Conservation (phyloP, 768 basidiomycete genomes). For the Lactarius hatsudake region DNA sequence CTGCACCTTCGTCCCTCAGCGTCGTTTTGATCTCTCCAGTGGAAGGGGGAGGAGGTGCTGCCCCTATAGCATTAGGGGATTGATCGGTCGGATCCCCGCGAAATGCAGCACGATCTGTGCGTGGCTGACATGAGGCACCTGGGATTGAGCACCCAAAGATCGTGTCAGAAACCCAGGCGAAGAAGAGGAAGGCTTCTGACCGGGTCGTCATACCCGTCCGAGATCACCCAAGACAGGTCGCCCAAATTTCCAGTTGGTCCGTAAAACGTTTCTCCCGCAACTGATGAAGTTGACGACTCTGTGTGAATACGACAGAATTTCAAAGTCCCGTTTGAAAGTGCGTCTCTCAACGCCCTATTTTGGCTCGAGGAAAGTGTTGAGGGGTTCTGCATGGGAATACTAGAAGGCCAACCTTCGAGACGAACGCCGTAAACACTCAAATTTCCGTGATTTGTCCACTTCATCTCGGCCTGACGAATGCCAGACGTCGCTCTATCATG, state of each 20-base stretch:
- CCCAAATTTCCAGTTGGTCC: slow-evolving; percentile 3
- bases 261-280: background rate
- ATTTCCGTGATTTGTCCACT: slow-evolving; percentile 65
- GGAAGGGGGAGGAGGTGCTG: background rate
- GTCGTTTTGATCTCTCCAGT: background rate
- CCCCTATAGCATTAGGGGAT: slow-evolving; percentile 12
- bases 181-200: slow-evolving; percentile 19
- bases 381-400: slow-evolving; percentile 59
- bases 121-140: slow-evolving; percentile 13
- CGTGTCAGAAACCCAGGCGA: slow-evolving; percentile 6
- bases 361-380: slow-evolving; percentile 54
- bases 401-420: slow-evolving; percentile 61
- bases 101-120: background rate
- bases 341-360: slow-evolving; percentile 52
- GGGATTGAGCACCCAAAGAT: background rate
- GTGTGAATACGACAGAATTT: slow-evolving; percentile 36
- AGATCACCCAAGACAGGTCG: slow-evolving; percentile 27
- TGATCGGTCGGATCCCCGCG: slow-evolving; percentile 10
- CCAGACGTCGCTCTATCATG: slow-evolving; percentile 50
- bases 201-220: slow-evolving; percentile 20
- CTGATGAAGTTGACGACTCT: slow-evolving; percentile 4
- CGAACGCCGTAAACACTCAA: slow-evolving; percentile 56
- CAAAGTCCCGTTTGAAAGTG: slow-evolving; percentile 47
- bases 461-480: slow-evolving; percentile 68
- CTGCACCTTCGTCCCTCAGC: slow-evolving; percentile 3